Evolutionary conservation across 129 eudicot species (phyloP), one percentile per base, ranked within the genome.

Genomic region (Dittrichia graveolens): DNA sequence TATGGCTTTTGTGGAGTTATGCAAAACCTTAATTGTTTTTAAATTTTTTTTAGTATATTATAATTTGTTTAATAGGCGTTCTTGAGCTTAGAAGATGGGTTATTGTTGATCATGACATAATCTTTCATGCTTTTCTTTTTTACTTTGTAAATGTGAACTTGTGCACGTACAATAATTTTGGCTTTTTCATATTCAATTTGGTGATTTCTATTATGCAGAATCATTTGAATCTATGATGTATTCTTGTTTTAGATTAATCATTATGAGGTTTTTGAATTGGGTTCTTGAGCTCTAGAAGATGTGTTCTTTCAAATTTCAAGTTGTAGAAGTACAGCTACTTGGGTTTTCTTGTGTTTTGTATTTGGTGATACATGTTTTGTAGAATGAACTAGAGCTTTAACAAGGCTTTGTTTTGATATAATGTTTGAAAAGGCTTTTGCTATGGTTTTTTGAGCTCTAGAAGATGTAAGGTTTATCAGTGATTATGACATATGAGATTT

Each of bases 21-120:
- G 35, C 43, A 56, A 5, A 63, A 4, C 63, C 5, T 12, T 7
- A 35, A 64, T n/a, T 48, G 48, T 37, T 45, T 15, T 49, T 61
- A 37, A 41, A 47, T 73, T 15, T 61, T 2, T 4, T 5, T 40
- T 18, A 39, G 10, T 62, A 43, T 18, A 62, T 35, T 61, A 49
- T 16, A 48, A 64, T 54, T 45, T 47, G 18, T 68, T 58, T 67
- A 76, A 8, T 58, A 2, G 11, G 4, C 24, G 52, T 60, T 73
- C 47, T 61, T 11, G 34, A 35, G 18, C 11, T 61, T 18, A 35
- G 0, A 48, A 37, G 49, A 15, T 48, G 69, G 10, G 46, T 64
- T 77, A 37, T 44, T 44, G 74, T 34, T 58, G 75, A 64, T 61
- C 71, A 74, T 19, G 55, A 48, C 49, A 8, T 41, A 53, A 16